phyloP scores from a whole-genome alignment of 257 asterid species.

The Orobanche coerulescens region DNA sequence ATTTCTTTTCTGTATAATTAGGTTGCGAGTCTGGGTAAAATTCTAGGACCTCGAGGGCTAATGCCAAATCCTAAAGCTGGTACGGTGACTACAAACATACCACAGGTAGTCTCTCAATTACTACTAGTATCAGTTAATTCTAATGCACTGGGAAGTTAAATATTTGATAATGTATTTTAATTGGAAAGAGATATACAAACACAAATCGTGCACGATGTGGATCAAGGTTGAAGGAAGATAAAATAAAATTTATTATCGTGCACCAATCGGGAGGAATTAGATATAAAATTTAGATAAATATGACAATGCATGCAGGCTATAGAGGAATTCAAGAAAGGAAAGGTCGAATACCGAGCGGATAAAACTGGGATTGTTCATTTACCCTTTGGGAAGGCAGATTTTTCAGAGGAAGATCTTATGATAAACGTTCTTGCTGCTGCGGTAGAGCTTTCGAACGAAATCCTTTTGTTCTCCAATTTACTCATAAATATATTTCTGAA shows the following conservation, averaged over 20 bases:
- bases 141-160: not conserved
- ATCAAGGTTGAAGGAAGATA: not conserved
- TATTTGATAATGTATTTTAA: not conserved
- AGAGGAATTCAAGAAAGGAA: slow-evolving; percentile 92
- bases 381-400: slow-evolving; percentile 82
- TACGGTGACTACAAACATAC: slow-evolving; percentile 87
- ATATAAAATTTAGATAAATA: not conserved
- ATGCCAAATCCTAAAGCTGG: slow-evolving; percentile 99
- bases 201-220: not conserved
- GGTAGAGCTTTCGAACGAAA: slow-evolving; percentile 38
- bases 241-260: too few relatives aligned
- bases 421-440: slow-evolving; percentile 75
- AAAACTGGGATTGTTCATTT: slow-evolving; percentile 97
- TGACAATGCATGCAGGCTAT: slow-evolving; percentile 69
- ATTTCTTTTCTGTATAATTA: slow-evolving; percentile 28
- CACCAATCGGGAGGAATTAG: not conserved
- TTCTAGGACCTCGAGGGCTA: slow-evolving; percentile 91
- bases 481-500: not conserved
- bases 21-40: slow-evolving; percentile 92
- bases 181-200: not conserved
- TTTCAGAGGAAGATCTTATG: slow-evolving; percentile 84
- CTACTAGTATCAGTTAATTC: not conserved
- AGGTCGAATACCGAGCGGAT: slow-evolving; percentile 95
- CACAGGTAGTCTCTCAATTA: slow-evolving; percentile 57
- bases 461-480: not conserved